Percentiles rank a stretch among this genome's conserved stretches.
Conservation (phyloP, 129 eudicot species). For the Pulicaria dysenterica region DNA sequence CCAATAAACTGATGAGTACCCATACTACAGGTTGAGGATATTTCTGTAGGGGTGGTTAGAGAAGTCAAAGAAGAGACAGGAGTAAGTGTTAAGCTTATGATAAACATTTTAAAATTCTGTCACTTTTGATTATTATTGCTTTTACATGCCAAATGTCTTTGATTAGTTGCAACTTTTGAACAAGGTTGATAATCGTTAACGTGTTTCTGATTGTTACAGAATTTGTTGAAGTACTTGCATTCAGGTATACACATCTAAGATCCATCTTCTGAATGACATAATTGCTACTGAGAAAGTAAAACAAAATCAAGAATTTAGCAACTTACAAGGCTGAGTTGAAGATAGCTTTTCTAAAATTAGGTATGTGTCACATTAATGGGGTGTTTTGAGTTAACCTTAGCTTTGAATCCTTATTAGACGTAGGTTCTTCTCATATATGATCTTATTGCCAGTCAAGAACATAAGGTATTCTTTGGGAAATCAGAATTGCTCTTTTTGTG, state of each 20-base stretch:
- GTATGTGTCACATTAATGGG: no score
- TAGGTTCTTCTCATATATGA: no score
- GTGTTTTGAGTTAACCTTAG: no score
- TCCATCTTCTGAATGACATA: not conserved
- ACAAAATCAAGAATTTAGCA: not conserved
- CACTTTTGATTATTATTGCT: not conserved
- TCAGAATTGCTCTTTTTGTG: conserved; percentile 64
- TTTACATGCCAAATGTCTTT: no score
- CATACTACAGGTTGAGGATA: conserved; percentile 73
- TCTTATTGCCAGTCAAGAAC: conserved; percentile 53
- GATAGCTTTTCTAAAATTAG: no score
- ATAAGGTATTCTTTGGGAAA: conserved; percentile 58
- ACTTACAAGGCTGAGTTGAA: no score
- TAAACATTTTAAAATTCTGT: not conserved
- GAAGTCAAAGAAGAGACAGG: conserved; percentile 96
- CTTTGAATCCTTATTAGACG: no score
- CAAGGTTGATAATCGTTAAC: conserved; percentile 10
- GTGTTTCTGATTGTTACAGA: conserved; percentile 62
- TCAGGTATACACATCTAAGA: conserved; percentile 52
- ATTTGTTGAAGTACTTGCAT: conserved; percentile 65
- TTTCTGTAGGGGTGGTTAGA: conserved; percentile 56
- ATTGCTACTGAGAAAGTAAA: not conserved
- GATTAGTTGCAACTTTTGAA: not conserved
- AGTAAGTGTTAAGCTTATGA: conserved; percentile 44
- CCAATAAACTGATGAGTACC: conserved; percentile 22